Percentiles rank a stretch among this genome's conserved stretches.
Evolutionary conservation across 78 protist species (phyloP).

Genomic region (Chrysochromulina tobinii): DNA sequence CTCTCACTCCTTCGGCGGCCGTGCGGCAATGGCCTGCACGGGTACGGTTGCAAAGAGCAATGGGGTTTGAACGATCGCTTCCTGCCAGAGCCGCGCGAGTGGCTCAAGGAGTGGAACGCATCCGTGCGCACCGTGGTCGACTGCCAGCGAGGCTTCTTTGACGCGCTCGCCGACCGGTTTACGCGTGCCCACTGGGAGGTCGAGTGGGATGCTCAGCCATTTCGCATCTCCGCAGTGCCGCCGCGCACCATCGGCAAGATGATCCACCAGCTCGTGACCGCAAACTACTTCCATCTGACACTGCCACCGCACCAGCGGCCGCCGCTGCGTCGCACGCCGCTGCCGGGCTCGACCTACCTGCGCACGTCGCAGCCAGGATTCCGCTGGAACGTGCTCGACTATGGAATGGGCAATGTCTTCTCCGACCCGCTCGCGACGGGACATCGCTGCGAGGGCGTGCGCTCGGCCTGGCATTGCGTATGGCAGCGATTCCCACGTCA

Average conservation of each 20-base stretch:
- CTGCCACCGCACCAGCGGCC: not conserved
- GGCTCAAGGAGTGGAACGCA: not conserved
- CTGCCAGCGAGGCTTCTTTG: slow-evolving; percentile 2
- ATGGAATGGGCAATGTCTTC: not conserved
- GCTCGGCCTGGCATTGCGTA: not conserved
- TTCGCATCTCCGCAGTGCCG: not conserved
- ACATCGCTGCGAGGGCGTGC: not conserved
- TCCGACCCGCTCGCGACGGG: not conserved
- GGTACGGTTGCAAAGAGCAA: not conserved
- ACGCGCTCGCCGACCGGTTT: not conserved
- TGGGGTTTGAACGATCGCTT: not conserved
- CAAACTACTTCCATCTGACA: not conserved
- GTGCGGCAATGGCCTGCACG: not conserved
- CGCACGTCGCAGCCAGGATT: not conserved
- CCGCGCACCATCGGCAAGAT: not conserved
- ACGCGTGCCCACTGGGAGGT: slow-evolving; percentile 6
- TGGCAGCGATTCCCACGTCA: slow-evolving; percentile 14
- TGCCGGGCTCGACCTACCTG: not conserved
- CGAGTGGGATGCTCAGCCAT: slow-evolving; percentile 6
- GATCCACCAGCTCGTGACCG: not conserved
- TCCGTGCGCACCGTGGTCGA: too few relatives aligned
- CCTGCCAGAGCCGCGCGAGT: not conserved
- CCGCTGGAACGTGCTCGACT: slow-evolving; percentile 1
- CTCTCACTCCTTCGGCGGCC: not conserved
- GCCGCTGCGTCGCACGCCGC: not conserved